phyloP scores from a whole-genome alignment of 805 yeast species.

The Saccharomycopsis sp. region DNA sequence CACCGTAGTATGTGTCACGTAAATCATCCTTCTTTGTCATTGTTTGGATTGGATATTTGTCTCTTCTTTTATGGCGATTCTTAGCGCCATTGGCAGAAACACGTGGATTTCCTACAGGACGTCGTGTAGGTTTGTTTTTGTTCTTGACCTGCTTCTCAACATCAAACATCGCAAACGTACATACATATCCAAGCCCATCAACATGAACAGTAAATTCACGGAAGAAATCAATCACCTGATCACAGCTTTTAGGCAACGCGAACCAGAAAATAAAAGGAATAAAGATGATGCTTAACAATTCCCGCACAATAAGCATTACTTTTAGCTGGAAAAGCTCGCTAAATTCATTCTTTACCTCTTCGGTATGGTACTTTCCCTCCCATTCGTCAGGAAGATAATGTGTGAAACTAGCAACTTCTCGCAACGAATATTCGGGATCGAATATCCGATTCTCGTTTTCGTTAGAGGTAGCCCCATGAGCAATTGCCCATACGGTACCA shows the following conservation, averaged over 20 bases:
- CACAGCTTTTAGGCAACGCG: conserved; percentile 66
- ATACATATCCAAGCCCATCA: conserved; percentile 92
- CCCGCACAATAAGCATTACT: conserved; percentile 63
- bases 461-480: conserved; percentile 52
- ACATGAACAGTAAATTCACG: conserved; percentile 85
- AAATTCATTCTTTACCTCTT: conserved; percentile 76
- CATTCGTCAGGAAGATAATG: conserved; percentile 86
- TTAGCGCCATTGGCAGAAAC: conserved; percentile 18
- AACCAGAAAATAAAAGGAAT: conserved; percentile 91
- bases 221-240: conserved; percentile 80
- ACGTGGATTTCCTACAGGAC: conserved; percentile 7
- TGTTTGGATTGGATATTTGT: conserved; percentile 7
- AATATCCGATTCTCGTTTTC: conserved; percentile 43
- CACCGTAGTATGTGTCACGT: conserved; percentile 33
- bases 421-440: conserved; percentile 85
- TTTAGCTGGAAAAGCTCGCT: conserved; percentile 71
- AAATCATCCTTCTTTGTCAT: conserved; percentile 28
- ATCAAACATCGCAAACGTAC: conserved; percentile 90
- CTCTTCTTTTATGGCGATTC: not conserved
- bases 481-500: conserved; percentile 83
- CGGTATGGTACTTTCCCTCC: conserved; percentile 81
- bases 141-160: conserved; percentile 52
- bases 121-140: conserved; percentile 26
- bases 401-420: conserved; percentile 76
- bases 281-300: conserved; percentile 70